Percentiles rank a stretch among this genome's conserved stretches.
These are phyloP conservation scores for Umbellularia californica DNA, from an alignment of 164 flowering plant species.

Conservation along the genomic window DNA sequence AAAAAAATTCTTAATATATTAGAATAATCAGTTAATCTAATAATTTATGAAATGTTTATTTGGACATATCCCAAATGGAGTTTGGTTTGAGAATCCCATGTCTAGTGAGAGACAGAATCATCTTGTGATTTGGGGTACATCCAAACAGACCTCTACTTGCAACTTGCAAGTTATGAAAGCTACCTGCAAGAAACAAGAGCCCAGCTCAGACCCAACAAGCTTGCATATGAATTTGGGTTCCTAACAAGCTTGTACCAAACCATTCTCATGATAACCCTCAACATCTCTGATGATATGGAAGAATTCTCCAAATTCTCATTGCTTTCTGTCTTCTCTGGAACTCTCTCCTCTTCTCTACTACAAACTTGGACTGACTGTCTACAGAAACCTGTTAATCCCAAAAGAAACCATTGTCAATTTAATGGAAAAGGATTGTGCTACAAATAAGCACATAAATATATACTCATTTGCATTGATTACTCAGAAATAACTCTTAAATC, in stretches of 20 bases:
- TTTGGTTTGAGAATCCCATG: neutral
- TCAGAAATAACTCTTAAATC: neutral
- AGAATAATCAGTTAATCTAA: neutral
- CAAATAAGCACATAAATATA: neutral
- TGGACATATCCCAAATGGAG: neutral
- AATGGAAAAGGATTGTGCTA: neutral
- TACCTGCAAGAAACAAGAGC: slow-evolving; percentile 35
- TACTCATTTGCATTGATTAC: neutral
- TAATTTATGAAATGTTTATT: too few relatives aligned
- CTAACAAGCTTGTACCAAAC: slow-evolving; percentile 35
- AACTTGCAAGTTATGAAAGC: neutral
- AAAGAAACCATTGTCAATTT: neutral
- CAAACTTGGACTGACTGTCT: slow-evolving; percentile 21
- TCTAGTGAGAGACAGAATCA: neutral
- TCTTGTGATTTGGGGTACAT: neutral
- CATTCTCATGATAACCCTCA: slow-evolving; percentile 23
- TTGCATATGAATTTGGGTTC: slow-evolving; percentile 45
- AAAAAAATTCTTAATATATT: neutral
- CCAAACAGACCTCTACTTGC: neutral
- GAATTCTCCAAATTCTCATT: slow-evolving; percentile 1
- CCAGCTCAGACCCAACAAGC: slow-evolving; percentile 36
- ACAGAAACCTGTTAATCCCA: slow-evolving; percentile 13
- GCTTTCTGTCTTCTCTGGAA: neutral
- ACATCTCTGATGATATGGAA: slow-evolving; percentile 18
- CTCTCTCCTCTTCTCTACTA: slow-evolving; percentile 14